Percentiles rank a stretch among this genome's conserved stretches.
phyloP scores from a whole-genome alignment of 176 grass and related monocot genomes.

The Poa annua region DNA sequence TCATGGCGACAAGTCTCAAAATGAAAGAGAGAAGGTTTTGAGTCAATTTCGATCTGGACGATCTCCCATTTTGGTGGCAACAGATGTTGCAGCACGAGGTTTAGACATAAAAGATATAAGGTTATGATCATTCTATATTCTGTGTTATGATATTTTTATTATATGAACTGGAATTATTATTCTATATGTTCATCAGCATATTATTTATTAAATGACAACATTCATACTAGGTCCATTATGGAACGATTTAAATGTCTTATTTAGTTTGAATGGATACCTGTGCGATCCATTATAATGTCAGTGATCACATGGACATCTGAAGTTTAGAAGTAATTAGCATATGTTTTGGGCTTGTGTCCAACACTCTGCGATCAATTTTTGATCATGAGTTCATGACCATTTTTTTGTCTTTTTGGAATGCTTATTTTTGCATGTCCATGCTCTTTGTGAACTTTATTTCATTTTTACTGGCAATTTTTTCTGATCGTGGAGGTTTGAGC shows the following conservation, averaged over 20 bases:
- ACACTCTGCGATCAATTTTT: neutral
- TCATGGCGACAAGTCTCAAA: constrained; percentile 97
- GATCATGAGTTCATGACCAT: neutral
- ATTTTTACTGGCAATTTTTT: neutral
- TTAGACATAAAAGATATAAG: constrained; percentile 99
- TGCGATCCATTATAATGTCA: neutral
- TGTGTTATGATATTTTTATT: constrained; percentile 2
- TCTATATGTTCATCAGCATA: neutral
- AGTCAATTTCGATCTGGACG: constrained; percentile 81
- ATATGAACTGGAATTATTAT: neutral
- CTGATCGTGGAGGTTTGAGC: neutral
- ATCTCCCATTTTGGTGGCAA: constrained; percentile 87
- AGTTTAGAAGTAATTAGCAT: neutral
- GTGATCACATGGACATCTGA: neutral
- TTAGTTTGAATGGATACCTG: neutral
- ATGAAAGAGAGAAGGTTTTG: constrained; percentile 92
- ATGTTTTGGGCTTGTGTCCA: constrained; percentile 6
- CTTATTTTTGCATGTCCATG: neutral
- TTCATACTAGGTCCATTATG: neutral
- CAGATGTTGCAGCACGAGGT: constrained; percentile 94
- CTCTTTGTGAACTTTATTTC: neutral
- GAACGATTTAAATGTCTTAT: neutral
- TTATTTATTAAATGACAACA: neutral
- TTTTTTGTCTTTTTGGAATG: neutral
- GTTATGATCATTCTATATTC: constrained; percentile 37